phyloP scores from a whole-genome alignment of 345 rosid species.

The Eucalyptus pauciflora region DNA sequence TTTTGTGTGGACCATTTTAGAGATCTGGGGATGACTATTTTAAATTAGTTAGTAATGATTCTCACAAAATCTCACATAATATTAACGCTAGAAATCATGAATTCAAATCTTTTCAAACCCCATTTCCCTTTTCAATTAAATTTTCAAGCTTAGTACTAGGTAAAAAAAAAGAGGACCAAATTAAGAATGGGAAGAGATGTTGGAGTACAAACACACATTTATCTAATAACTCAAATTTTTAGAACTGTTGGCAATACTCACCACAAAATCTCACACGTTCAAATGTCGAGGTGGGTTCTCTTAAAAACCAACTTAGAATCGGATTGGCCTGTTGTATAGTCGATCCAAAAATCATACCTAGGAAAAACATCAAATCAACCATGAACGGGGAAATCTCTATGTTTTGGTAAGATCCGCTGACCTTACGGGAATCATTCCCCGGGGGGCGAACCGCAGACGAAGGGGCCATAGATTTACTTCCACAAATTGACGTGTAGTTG shows the following conservation, averaged over 20 bases:
- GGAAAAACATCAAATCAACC: neutral
- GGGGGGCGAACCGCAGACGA: neutral
- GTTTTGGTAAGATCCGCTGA: neutral
- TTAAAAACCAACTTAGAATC: accelerated
- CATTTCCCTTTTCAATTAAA: too few species aligned
- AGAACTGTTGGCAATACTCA: accelerated
- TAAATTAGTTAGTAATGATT: too few species aligned
- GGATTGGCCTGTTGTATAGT: accelerated
- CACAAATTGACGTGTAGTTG: neutral
- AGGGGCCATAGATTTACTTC: neutral
- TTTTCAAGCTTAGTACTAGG: too few species aligned
- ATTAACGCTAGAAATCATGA: too few species aligned
- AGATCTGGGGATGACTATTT: too few species aligned
- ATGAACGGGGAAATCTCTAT: neutral
- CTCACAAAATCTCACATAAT: too few species aligned
- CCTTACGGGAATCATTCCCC: neutral
- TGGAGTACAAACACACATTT: too few species aligned
- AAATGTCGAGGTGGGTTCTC: accelerated
- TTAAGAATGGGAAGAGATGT: accelerated
- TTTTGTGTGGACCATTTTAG: too few species aligned
- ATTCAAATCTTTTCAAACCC: accelerated
- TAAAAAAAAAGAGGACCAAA: too few species aligned
- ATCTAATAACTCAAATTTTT: accelerated
- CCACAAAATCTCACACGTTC: accelerated
- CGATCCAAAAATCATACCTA: accelerated